phyloP scores from a whole-genome alignment of 208 protist genomes.

The Trypanosoma avium region DNA sequence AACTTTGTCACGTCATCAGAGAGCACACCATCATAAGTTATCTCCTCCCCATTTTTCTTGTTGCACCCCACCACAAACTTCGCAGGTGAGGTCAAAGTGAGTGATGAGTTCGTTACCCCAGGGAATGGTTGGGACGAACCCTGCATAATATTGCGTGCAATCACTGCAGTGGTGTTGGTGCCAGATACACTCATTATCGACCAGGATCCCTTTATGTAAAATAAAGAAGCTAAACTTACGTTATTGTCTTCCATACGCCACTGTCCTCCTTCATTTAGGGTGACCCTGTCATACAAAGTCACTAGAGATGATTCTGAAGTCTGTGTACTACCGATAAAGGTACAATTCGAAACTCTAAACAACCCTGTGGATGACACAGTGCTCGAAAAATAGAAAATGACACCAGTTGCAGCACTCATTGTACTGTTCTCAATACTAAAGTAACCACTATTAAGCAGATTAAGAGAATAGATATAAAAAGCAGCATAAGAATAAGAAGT shows the following conservation, averaged over 20 bases:
- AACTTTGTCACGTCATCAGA: not conserved
- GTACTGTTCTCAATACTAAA: not conserved
- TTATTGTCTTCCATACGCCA: not conserved
- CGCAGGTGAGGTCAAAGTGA: not conserved
- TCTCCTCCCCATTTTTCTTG: not conserved
- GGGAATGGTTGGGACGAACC: not conserved
- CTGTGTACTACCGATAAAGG: not conserved
- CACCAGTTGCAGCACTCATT: not conserved
- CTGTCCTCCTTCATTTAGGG: not conserved
- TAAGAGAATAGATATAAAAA: not conserved
- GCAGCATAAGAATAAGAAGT: not conserved
- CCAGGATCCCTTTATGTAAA: not conserved
- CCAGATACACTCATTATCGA: not conserved
- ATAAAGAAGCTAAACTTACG: not conserved
- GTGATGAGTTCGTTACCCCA: not conserved
- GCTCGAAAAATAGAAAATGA: not conserved
- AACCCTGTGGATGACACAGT: not conserved
- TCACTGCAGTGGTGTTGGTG: not conserved
- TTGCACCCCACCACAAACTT: constrained; percentile 8
- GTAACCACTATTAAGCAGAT: not conserved
- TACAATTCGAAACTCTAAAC: not conserved
- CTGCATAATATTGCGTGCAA: not conserved
- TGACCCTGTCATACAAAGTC: not conserved
- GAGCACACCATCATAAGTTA: not conserved
- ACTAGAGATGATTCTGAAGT: not conserved